phyloP scores from a whole-genome alignment of 2,329 filamentous ascomycete genomes.

The Sordariomycetes sp. region DNA sequence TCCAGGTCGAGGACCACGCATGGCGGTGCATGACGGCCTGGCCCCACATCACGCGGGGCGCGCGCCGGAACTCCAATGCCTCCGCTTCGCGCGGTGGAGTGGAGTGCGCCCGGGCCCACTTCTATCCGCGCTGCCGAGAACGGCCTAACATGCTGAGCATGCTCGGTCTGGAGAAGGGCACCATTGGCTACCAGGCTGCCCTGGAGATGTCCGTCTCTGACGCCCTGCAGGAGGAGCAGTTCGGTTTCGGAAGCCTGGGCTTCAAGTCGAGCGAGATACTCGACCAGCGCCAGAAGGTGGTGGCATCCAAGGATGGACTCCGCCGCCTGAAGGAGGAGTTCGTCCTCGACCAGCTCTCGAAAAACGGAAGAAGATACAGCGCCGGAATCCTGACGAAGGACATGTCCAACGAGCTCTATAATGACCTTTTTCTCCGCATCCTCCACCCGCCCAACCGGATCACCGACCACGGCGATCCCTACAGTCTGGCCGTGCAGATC shows the following conservation, averaged over 20 bases:
- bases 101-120: conserved; percentile 40
- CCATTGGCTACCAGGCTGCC: conserved; percentile 58
- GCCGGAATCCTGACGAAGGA: conserved; percentile 38
- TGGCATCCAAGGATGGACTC: conserved; percentile 41
- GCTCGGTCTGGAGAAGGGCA: conserved; percentile 61
- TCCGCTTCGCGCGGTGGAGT: background rate
- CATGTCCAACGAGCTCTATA: conserved; percentile 40
- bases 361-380: conserved; percentile 44
- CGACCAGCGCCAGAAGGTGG: conserved; percentile 46
- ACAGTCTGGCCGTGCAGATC: conserved; percentile 60
- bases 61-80: conserved; percentile 2
- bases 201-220: conserved; percentile 56
- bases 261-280: conserved; percentile 42
- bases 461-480: conserved; percentile 46
- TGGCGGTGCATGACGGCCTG: conserved; percentile 54
- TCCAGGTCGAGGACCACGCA: conserved; percentile 50
- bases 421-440: conserved; percentile 49
- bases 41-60: conserved; percentile 41
- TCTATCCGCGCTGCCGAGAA: conserved; percentile 48
- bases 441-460: conserved; percentile 45
- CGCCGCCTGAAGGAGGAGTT: conserved; percentile 45
- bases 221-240: conserved; percentile 51
- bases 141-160: conserved; percentile 63
- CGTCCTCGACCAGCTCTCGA: conserved; percentile 48
- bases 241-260: conserved; percentile 44